Evolutionary conservation across 2,329 filamentous ascomycete species (phyloP).

Genomic region (Hypoxylon rubiginosum): DNA sequence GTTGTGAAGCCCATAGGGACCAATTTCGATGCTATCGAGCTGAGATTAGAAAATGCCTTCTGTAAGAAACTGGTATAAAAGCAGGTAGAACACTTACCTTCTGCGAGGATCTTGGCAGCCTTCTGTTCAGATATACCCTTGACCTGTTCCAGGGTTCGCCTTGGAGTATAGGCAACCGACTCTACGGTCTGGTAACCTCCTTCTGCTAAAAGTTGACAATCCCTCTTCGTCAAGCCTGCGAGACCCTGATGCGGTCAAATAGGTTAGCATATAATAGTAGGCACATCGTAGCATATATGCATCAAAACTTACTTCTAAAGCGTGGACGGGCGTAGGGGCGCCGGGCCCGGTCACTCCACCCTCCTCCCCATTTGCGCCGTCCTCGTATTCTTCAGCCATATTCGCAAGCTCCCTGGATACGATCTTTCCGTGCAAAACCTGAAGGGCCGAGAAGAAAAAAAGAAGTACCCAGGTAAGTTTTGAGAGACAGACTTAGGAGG

Average conservation of each 20-base stretch:
- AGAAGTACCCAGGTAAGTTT: not conserved
- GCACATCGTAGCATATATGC: not conserved
- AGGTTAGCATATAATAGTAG: not conserved
- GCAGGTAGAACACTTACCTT: slow-evolving; percentile 72
- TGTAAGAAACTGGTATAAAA: slow-evolving; percentile 8
- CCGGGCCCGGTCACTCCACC: slow-evolving; percentile 83
- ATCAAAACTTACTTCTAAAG: slow-evolving; percentile 79
- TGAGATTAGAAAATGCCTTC: slow-evolving; percentile 23
- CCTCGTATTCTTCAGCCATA: slow-evolving; percentile 73
- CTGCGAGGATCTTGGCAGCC: slow-evolving; percentile 88
- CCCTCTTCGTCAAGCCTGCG: slow-evolving; percentile 90
- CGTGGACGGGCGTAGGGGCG: slow-evolving; percentile 89
- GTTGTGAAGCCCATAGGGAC: slow-evolving; percentile 99
- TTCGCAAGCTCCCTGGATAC: slow-evolving; percentile 53
- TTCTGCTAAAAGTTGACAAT: slow-evolving; percentile 93
- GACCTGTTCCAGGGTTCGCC: slow-evolving; percentile 88
- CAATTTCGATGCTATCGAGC: slow-evolving; percentile 82
- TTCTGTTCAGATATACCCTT: slow-evolving; percentile 99
- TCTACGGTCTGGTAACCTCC: slow-evolving; percentile 97
- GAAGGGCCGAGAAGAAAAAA: slow-evolving; percentile 6
- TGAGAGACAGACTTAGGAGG: not conserved
- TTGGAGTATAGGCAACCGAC: slow-evolving; percentile 91
- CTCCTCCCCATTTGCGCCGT: slow-evolving; percentile 76
- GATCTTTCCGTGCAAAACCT: not conserved
- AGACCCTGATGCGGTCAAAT: slow-evolving; percentile 74